Base-by-base conservation (phyloP, 2,329 filamentous ascomycete species). In the Huntiella abstrusa region DNA sequence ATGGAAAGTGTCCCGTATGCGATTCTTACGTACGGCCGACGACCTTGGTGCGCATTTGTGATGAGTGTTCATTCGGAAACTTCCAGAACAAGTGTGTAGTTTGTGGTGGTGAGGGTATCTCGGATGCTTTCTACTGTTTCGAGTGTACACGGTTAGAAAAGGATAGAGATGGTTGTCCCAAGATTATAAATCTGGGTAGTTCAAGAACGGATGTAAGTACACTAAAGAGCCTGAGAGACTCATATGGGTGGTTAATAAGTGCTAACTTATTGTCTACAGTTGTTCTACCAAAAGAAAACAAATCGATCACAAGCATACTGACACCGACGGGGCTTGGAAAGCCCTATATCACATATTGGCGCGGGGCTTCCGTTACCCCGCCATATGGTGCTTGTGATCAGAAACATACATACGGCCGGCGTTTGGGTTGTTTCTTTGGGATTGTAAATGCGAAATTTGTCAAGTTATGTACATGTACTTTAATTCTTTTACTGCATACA, bases 41-140 rank as follows among this genome's bases (percentile, higher is more conserved):
- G 22, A 96, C 91, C 6, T 80, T 96, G 48, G 91, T 93, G 51
- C 85, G 88, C 58, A 96, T 98, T 68, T 98, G 91, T 70, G 91
- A 98, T 69, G 91, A 98, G 67, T 98, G 91, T 71, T 87, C 83
- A 61, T 98, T 98, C 63, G 91, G 91, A 59, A 98, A 98, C 72
- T 98, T 95, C 70, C 91, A 96, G 68, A 98, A 98, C 70, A 98
- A 98, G 65, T 98, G 91, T 62, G 86, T 98, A 55, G 91, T 98
- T 38, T 98, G 91, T 64, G 91, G 91, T 61, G 91, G 91, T 56
- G 91, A 96, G 66, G 91, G 91, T 28, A 98, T 98, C 61, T 91
- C 83, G 33, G 91, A 98, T 62, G 91, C 91, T 43, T 96, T 96
- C 64, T 98, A 98, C 69, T 98, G 91, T 70, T 96, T 96, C 60